phyloP scores from a whole-genome alignment of 169 alveolate genomes.

The Cytauxzoon felis region DNA sequence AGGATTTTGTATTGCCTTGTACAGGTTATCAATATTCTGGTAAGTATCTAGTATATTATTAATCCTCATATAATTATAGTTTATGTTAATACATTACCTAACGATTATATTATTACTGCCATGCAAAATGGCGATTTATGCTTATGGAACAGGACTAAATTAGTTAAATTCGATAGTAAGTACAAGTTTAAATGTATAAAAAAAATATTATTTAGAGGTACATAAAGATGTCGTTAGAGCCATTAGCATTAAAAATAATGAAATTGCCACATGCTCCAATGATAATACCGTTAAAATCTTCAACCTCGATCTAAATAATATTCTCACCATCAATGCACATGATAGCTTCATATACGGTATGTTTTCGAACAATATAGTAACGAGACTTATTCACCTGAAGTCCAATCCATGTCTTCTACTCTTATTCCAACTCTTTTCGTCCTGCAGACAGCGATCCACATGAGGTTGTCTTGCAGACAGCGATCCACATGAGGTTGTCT shows the following conservation, averaged over 20 bases:
- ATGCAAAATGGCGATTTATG: constrained; percentile 60
- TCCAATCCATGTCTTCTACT: neutral
- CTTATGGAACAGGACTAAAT: constrained; percentile 18
- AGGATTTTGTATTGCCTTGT: constrained; percentile 14
- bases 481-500: too few species aligned
- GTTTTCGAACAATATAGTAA: neutral
- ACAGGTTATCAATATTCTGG: constrained; percentile 34
- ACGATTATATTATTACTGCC: constrained; percentile 27
- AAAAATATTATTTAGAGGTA: constrained; percentile 1
- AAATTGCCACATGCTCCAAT: constrained; percentile 36
- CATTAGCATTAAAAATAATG: constrained; percentile 19
- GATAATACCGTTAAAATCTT: constrained; percentile 38
- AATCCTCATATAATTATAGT: constrained; percentile 4
- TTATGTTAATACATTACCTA: constrained; percentile 21
- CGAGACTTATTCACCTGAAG: neutral
- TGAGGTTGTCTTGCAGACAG: too few species aligned
- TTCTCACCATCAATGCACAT: constrained; percentile 21
- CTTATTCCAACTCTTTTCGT: too few species aligned
- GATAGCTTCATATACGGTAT: constrained; percentile 49
- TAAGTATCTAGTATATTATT: neutral
- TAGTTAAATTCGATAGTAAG: constrained; percentile 7
- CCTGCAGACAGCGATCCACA: too few species aligned
- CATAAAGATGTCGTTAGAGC: constrained; percentile 55
- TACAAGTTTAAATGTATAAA: neutral
- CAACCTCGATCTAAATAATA: neutral